These are phyloP conservation scores for Plasmodium yoelii DNA, from an alignment of 169 alveolate genomes.

Conservation along the genomic window DNA sequence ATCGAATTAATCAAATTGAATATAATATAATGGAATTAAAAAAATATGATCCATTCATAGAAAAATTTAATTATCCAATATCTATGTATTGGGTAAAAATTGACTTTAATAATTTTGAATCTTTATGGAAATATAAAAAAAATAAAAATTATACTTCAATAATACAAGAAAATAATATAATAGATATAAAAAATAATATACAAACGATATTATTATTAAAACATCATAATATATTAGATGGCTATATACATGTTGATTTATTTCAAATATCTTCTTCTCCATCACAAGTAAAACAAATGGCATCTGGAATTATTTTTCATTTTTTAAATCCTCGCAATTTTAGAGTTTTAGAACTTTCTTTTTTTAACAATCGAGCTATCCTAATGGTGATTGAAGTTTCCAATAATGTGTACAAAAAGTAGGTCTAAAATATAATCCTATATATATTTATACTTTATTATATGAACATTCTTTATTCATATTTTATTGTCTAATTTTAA, in stretches of 20 bases:
- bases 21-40: constrained; percentile 57
- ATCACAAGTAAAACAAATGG: constrained; percentile 21
- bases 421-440: background rate
- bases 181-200: constrained; percentile 22
- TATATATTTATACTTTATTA: background rate
- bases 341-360: constrained; percentile 39
- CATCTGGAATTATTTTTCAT: constrained; percentile 63
- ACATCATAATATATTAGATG: constrained; percentile 55
- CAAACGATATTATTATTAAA: constrained; percentile 35
- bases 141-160: constrained; percentile 42
- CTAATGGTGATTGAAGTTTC: constrained; percentile 10
- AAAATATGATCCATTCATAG: constrained; percentile 67
- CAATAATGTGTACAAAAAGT: constrained; percentile 14
- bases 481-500: background rate
- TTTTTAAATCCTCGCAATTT: constrained; percentile 45
- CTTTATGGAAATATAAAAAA: constrained; percentile 50
- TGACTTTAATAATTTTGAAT: constrained; percentile 38
- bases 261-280: constrained; percentile 17
- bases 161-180: constrained; percentile 23
- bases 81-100: constrained; percentile 69
- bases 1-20: constrained; percentile 70
- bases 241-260: constrained; percentile 46
- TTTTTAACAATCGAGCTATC: constrained; percentile 20
- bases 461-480: background rate
- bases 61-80: constrained; percentile 67